Evolutionary conservation across 2,329 filamentous ascomycete species (phyloP).

Genomic region (Colletotrichum eremochloae): DNA sequence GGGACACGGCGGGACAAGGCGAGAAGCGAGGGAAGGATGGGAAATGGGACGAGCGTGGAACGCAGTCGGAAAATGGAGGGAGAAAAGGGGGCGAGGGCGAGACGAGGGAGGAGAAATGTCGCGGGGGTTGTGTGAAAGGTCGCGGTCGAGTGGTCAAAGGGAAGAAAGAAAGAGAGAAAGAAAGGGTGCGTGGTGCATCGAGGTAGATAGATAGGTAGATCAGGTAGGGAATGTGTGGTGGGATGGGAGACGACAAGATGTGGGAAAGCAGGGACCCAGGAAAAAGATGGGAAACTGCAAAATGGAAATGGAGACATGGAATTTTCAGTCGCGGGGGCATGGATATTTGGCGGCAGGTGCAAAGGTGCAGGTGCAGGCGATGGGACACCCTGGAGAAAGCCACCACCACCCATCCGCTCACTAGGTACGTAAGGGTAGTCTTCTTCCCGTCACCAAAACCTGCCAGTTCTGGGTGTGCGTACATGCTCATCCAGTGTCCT

Average conservation of each 20-base stretch:
- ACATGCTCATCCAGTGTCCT: too few species aligned
- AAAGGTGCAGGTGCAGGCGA: background rate
- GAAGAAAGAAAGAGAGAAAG: background rate
- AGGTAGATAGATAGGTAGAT: background rate
- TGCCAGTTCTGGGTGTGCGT: too few species aligned
- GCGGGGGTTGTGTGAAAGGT: background rate
- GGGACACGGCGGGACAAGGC: background rate
- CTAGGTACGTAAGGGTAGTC: too few species aligned
- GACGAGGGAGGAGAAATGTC: background rate
- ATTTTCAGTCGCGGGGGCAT: constrained; percentile 33
- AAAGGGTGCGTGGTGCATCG: background rate
- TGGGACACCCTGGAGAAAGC: constrained; percentile 3
- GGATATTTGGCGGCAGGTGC: constrained; percentile 6
- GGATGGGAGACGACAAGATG: background rate
- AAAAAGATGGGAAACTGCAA: constrained; percentile 39
- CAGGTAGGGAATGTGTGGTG: background rate
- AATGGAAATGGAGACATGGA: constrained; percentile 41
- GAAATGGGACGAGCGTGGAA: constrained; percentile 4
- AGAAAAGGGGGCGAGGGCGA: background rate
- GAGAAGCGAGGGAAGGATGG: background rate
- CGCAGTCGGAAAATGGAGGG: background rate
- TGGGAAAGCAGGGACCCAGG: constrained; percentile 18
- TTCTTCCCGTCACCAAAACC: background rate
- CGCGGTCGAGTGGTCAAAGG: constrained; percentile 4
- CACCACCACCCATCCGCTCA: background rate